Conservation (phyloP, 306 rosid genomes). For the Pyrus betulifolia region DNA sequence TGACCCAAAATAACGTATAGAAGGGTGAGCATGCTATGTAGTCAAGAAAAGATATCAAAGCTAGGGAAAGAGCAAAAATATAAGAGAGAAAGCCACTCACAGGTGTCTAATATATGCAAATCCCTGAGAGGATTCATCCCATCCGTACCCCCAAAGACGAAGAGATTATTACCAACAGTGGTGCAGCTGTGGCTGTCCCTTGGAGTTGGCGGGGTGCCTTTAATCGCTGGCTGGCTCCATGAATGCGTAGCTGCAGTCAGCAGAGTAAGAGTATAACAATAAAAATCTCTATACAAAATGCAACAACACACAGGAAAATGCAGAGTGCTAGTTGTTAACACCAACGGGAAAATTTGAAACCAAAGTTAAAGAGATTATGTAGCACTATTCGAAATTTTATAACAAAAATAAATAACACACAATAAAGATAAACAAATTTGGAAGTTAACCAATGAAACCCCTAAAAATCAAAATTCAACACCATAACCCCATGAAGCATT, state of each 20-base stretch:
- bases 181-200: conserved; percentile 95
- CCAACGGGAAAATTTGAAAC: background rate
- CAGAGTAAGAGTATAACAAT: conserved; percentile 15
- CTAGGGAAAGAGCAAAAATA: background rate
- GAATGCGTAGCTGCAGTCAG: conserved; percentile 65
- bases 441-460: background rate
- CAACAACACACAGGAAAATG: conserved; percentile 6
- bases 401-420: background rate
- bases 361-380: background rate
- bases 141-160: conserved; percentile 96
- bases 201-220: conserved; percentile 73
- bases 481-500: background rate
- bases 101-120: conserved; percentile 76
- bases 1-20: background rate
- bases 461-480: background rate
- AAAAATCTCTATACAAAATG: conserved; percentile 2
- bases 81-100: conserved; percentile 43
- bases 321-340: background rate
- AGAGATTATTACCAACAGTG: conserved; percentile 70
- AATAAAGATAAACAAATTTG: background rate
- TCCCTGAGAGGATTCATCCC: conserved; percentile 84
- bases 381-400: background rate
- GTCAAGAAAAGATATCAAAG: background rate
- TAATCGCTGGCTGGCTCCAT: conserved; percentile 75
- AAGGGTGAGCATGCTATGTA: background rate